Percentiles rank a stretch among this genome's conserved stretches.
These are phyloP conservation scores for Xylaria bambusicola DNA, from an alignment of 495 filamentous ascomycete species.

Conservation along the genomic window DNA sequence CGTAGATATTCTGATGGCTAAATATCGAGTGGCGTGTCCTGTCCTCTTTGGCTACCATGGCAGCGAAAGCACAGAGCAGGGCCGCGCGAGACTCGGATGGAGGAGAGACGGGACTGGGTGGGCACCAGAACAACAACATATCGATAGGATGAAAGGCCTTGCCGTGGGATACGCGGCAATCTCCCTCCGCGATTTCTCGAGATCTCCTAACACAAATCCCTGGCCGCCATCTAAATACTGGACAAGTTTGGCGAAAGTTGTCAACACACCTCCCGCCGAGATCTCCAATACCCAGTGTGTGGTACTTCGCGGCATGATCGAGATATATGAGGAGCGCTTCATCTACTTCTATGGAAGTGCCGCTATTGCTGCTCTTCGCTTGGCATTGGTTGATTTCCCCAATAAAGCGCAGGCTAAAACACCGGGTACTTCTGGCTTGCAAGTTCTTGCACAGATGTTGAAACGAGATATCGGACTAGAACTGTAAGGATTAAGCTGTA, in stretches of 20 bases:
- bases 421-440: slow-evolving; percentile 58
- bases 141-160: slow-evolving; percentile 80
- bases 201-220: slow-evolving; percentile 66
- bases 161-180: slow-evolving; percentile 82
- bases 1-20: slow-evolving; percentile 86
- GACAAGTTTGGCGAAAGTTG: slow-evolving; percentile 68
- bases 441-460: slow-evolving; percentile 61
- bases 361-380: slow-evolving; percentile 63
- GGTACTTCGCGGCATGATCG: slow-evolving; percentile 75
- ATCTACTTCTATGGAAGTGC: slow-evolving; percentile 74
- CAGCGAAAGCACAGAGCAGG: slow-evolving; percentile 69
- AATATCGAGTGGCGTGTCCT: slow-evolving; percentile 78
- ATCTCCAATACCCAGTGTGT: slow-evolving; percentile 77
- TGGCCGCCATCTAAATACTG: slow-evolving; percentile 82
- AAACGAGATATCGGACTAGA: slow-evolving; percentile 59
- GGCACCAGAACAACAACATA: slow-evolving; percentile 66
- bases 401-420: slow-evolving; percentile 48
- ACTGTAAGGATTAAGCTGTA: slow-evolving; percentile 23
- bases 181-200: slow-evolving; percentile 76
- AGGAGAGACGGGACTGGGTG: slow-evolving; percentile 57
- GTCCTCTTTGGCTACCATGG: slow-evolving; percentile 84
- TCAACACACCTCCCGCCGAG: slow-evolving; percentile 66
- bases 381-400: slow-evolving; percentile 70
- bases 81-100: slow-evolving; percentile 76
- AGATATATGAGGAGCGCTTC: slow-evolving; percentile 68